phyloP scores from a whole-genome alignment of 73 alveolate species.

The Blepharisma japonicum region DNA sequence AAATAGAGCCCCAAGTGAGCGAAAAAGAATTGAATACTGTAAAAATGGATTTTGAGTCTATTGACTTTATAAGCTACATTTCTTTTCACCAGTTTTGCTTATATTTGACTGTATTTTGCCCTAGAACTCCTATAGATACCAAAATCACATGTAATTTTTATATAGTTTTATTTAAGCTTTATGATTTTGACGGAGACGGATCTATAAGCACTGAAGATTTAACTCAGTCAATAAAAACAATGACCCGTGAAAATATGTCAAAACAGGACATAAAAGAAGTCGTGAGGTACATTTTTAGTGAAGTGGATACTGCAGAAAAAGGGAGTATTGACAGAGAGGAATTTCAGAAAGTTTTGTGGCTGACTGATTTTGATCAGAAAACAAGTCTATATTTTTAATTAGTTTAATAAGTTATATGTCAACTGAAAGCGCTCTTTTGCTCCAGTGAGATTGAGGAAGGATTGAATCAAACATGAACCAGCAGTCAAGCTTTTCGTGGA shows the following conservation, averaged over 20 bases:
- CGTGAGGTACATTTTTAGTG: not conserved
- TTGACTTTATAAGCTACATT: not conserved
- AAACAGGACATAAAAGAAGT: not conserved
- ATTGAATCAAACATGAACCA: too few relatives aligned
- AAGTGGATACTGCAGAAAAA: not conserved
- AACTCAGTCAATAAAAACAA: not conserved
- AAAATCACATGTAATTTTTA: not conserved
- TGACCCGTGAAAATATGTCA: not conserved
- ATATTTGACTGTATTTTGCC: conserved; percentile 10
- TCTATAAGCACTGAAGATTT: not conserved
- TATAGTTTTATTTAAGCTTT: conserved; percentile 2
- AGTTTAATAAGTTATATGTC: too few relatives aligned
- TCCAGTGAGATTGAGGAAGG: too few relatives aligned
- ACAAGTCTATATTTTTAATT: not conserved
- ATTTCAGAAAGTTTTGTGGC: not conserved
- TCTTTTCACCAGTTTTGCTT: not conserved
- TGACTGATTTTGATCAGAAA: conserved; percentile 15
- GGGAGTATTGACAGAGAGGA: not conserved
- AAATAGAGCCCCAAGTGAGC: not conserved
- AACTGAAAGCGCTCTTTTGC: too few relatives aligned
- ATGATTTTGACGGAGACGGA: conserved; percentile 14
- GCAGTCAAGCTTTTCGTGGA: too few relatives aligned
- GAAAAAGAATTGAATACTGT: too few relatives aligned
- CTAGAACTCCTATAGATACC: conserved; percentile 16
- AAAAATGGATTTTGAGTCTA: too few relatives aligned